These are phyloP conservation scores for Alternaria novae-zelandiae DNA, from an alignment of 2,329 filamentous ascomycete genomes.

Conservation along the genomic window DNA sequence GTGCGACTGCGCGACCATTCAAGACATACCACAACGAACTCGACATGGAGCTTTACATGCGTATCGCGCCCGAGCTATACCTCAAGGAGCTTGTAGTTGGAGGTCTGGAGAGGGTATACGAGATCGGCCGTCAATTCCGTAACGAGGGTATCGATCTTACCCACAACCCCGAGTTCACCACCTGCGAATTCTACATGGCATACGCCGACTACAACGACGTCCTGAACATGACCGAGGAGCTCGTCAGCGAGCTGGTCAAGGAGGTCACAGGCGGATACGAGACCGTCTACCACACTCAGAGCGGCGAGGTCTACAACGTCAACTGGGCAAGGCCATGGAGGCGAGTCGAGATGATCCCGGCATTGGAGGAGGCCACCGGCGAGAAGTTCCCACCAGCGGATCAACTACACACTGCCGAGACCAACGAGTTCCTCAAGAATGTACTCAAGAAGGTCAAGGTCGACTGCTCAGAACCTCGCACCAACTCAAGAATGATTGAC, in stretches of 20 bases:
- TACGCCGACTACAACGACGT: conserved; percentile 78
- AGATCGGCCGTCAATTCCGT: conserved; percentile 93
- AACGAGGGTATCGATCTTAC: conserved; percentile 93
- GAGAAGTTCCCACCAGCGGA: conserved; percentile 93
- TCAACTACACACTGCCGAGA: conserved; percentile 87
- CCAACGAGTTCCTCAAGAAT: conserved; percentile 77
- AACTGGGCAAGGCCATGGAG: conserved; percentile 98
- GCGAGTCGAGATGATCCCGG: conserved; percentile 93
- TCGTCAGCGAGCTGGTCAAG: conserved; percentile 89
- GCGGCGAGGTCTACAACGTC: conserved; percentile 84
- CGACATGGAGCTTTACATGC: conserved; percentile 92
- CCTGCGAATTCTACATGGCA: conserved; percentile 91
- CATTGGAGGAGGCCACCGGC: conserved; percentile 84
- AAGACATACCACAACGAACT: conserved; percentile 95
- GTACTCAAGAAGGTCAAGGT: conserved; percentile 89
- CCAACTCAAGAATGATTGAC: conserved; percentile 95
- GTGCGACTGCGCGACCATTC: conserved; percentile 94
- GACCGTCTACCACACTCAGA: conserved; percentile 85
- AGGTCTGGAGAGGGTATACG: conserved; percentile 92
- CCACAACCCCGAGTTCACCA: conserved; percentile 98
- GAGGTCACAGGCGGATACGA: conserved; percentile 82
- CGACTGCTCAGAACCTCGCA: conserved; percentile 87
- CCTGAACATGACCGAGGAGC: conserved; percentile 89
- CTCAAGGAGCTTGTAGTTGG: conserved; percentile 97
- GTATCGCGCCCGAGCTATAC: conserved; percentile 92